phyloP scores from a whole-genome alignment of 2,329 filamentous ascomycete species.

The Microascus cirrosus region DNA sequence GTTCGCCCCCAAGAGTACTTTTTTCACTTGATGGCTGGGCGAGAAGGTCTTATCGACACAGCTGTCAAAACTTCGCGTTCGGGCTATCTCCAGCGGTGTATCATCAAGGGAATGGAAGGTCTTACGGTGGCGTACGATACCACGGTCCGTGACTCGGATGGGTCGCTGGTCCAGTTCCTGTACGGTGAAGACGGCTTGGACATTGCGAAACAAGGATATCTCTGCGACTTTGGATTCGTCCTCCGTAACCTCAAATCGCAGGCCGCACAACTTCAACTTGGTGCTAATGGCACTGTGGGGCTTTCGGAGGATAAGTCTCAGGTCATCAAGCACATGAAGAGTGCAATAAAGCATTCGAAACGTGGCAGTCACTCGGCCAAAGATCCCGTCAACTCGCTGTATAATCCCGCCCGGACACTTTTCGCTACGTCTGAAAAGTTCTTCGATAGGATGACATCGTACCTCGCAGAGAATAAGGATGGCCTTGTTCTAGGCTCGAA shows the following conservation, averaged over 20 bases:
- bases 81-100: constrained; percentile 89
- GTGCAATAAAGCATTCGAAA: constrained; percentile 61
- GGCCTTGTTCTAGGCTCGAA: constrained; percentile 37
- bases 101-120: constrained; percentile 98
- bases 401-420: constrained; percentile 64
- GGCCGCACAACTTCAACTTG: constrained; percentile 63
- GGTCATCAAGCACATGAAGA: constrained; percentile 70
- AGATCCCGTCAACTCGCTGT: constrained; percentile 65
- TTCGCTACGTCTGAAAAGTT: constrained; percentile 89
- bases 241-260: constrained; percentile 77
- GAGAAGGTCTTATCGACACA: constrained; percentile 97
- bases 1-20: constrained; percentile 97
- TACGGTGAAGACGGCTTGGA: constrained; percentile 96
- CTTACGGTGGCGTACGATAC: constrained; percentile 86
- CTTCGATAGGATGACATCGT: constrained; percentile 59
- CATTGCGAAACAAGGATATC: constrained; percentile 85
- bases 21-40: constrained; percentile 98
- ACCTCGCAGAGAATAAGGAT: constrained; percentile 66
- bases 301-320: constrained; percentile 43
- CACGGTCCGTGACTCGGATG: constrained; percentile 88
- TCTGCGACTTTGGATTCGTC: constrained; percentile 82
- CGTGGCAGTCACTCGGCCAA: constrained; percentile 40
- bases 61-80: constrained; percentile 97
- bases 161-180: constrained; percentile 84
- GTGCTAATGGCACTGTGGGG: constrained; percentile 31